Conservation (phyloP, 805 yeast genomes). For the Ogataea siamensis region DNA sequence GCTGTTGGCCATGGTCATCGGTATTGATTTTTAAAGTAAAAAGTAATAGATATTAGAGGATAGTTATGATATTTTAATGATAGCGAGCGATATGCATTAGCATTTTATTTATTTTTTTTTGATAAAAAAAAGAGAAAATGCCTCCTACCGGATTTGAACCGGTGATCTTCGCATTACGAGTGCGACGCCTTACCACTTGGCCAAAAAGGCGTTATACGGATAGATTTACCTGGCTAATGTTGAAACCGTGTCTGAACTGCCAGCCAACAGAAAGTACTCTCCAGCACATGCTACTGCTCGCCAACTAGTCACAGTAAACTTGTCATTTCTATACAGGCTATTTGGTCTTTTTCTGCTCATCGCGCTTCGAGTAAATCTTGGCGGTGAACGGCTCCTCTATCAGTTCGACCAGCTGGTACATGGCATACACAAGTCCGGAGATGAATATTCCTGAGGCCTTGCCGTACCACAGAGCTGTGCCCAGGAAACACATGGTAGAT, state of each 20-base stretch:
- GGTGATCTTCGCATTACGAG: constrained; percentile 46
- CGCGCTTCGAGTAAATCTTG: constrained; percentile 77
- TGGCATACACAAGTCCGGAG: constrained; percentile 66
- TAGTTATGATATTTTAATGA: constrained; percentile 4
- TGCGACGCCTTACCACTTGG: constrained; percentile 48
- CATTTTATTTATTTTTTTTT: constrained; percentile 3
- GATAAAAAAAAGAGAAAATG: constrained; percentile 21
- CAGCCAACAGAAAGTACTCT: too few species aligned
- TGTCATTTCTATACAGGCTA: constrained; percentile 1
- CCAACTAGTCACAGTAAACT: neutral
- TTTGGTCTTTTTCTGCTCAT: constrained; percentile 28
- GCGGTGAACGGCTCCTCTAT: constrained; percentile 98
- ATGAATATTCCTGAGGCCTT: constrained; percentile 86
- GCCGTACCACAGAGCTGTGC: constrained; percentile 82
- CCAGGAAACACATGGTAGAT: constrained; percentile 83
- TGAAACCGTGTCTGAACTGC: too few species aligned
- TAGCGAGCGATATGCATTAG: neutral
- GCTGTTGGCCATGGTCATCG: constrained; percentile 94
- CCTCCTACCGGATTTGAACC: constrained; percentile 45
- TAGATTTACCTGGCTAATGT: too few species aligned
- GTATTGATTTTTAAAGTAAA: constrained; percentile 66
- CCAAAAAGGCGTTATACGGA: constrained; percentile 37
- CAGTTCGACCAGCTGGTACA: constrained; percentile 79
- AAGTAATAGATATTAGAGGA: constrained; percentile 5
- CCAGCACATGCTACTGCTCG: constrained; percentile 1